phyloP scores from a whole-genome alignment of 495 filamentous ascomycete species.

The Penicillium daleae region DNA sequence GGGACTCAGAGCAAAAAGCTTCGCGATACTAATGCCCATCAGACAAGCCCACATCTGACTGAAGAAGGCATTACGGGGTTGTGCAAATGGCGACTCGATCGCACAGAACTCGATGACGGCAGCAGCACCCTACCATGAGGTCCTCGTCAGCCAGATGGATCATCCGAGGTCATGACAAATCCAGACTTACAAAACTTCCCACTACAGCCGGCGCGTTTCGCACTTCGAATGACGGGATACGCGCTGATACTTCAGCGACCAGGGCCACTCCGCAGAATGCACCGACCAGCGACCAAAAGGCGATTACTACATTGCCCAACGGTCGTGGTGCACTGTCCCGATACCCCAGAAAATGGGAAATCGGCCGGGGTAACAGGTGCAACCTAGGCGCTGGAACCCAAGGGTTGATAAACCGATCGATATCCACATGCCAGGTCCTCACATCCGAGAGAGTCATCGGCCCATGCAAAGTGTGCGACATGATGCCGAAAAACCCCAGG shows the following conservation, averaged over 20 bases:
- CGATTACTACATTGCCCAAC: conserved; percentile 43
- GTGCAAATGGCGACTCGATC: conserved; percentile 81
- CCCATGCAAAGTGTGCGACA: conserved; percentile 12
- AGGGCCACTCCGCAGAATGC: conserved; percentile 50
- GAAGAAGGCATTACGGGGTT: conserved; percentile 76
- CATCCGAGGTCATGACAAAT: background rate
- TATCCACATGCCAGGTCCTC: conserved; percentile 59
- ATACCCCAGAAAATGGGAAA: conserved; percentile 49
- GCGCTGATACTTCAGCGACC: conserved; percentile 44
- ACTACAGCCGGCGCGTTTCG: conserved; percentile 44
- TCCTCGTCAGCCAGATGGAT: background rate
- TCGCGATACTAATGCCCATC: conserved; percentile 68
- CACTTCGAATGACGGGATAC: conserved; percentile 42
- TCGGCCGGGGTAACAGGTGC: conserved; percentile 39
- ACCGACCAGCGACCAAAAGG: conserved; percentile 49
- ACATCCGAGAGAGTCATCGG: conserved; percentile 13
- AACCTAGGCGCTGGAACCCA: conserved; percentile 56
- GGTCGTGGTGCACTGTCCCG: conserved; percentile 33
- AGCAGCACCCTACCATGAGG: conserved; percentile 63
- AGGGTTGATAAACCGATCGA: conserved; percentile 67
- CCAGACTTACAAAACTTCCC: conserved; percentile 46
- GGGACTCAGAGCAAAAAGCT: conserved; percentile 68
- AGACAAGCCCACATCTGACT: conserved; percentile 71
- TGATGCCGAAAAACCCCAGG: background rate
- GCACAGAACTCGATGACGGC: conserved; percentile 75